Evolutionary conservation across 2,329 filamentous ascomycete species (phyloP), one percentile per base, ranked within the genome.

Genomic region (Dendrostoma leiphaemia): DNA sequence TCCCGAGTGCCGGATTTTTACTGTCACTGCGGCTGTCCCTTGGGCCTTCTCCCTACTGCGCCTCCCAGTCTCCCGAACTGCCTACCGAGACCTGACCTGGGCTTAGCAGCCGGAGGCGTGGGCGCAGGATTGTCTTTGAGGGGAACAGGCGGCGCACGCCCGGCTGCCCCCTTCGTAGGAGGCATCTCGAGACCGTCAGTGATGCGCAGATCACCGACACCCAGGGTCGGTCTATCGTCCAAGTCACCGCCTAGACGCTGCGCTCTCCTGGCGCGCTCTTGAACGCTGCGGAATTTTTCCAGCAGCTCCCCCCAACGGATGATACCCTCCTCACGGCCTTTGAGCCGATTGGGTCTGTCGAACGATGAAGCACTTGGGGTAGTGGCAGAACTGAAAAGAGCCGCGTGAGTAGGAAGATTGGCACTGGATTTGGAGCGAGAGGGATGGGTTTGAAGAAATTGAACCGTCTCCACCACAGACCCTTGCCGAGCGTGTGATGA

Each of bases 221-320:
- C 74, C n/a, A 80, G 68, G 4, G 70, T 68, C 4, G 72, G 68
- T 6, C 74, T 70, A 44, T 78, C 77, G 46, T 83, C 78, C 31
- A 75, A 62, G 15, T 77, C 73, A 5, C 77, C 72, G 13, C 82
- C 77, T 49, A 82, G 71, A 56, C 85, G 77, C 65, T 91, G 87
- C 12, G 83, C 78, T 50, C 91, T 81, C 51, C 91, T 82, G 6
- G 92, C 89, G 57, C 84, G 85, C 62, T 99, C 94, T 66, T 99
- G 94, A 2, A 95, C 93, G 49, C 81, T 84, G 61, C 90, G 89
- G 73, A 99, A 99, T 67, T 97, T 96, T 60, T 99, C 94, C 5
- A 99, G 80, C 32, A 99, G 79, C 63, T 99, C 94, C 3, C 82
- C 84, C 94, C 94, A 99, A 52, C 89, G 87, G 62, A 99, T 96